Conservation (phyloP, 192 early-diverging fungal genomes). For the Gonapodya prolifera region DNA sequence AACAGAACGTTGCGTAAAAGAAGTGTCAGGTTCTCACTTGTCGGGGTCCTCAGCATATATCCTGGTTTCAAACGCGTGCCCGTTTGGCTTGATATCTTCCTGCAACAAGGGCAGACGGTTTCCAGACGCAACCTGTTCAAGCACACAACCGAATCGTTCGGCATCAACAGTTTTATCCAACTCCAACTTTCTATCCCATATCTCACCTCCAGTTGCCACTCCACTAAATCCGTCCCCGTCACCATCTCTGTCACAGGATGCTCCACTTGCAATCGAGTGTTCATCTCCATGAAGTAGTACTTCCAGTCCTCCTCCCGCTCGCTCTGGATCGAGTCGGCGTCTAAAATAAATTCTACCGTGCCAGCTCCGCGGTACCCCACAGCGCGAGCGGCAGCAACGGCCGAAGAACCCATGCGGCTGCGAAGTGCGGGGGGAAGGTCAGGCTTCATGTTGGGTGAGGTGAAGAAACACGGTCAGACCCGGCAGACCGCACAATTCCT, state of each 20-base stretch:
- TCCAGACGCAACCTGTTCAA: constrained; percentile 63
- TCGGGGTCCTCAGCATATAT: constrained; percentile 94
- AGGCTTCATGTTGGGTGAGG: constrained; percentile 25
- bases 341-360: constrained; percentile 95
- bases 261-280: constrained; percentile 88
- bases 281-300: constrained; percentile 99
- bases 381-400: constrained; percentile 84
- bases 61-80: constrained; percentile 93
- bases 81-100: constrained; percentile 54
- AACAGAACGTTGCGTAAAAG: background rate
- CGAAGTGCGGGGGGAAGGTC: constrained; percentile 60
- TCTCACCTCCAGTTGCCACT: constrained; percentile 81
- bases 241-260: constrained; percentile 97
- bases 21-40: constrained; percentile 25
- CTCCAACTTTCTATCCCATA: constrained; percentile 19
- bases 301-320: background rate
- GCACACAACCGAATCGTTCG: background rate
- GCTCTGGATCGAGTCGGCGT: constrained; percentile 59
- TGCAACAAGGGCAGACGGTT: constrained; percentile 67
- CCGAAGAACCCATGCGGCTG: constrained; percentile 62
- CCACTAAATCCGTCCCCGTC: constrained; percentile 81
- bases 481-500: too few relatives aligned
- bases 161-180: constrained; percentile 2
- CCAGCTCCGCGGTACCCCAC: constrained; percentile 90
- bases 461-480: too few relatives aligned